Conservation (phyloP, 805 yeast genomes). For the Kodamaea restingae region DNA sequence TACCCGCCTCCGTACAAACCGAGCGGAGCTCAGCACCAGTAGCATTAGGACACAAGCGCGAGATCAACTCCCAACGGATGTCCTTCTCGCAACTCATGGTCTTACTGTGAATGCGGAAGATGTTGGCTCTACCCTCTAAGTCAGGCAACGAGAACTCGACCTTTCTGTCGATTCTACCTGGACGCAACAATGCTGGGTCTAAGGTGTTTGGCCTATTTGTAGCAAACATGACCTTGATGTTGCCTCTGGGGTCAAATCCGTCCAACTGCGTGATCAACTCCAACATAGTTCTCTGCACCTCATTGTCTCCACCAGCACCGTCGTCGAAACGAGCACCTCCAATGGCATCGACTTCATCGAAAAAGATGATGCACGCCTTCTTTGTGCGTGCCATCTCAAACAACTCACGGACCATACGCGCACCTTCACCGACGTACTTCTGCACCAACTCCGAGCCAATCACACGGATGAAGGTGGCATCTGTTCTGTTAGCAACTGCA, state of each 20-base stretch:
- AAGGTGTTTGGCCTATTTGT: conserved; percentile 97
- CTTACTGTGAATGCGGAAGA: conserved; percentile 94
- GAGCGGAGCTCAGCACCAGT: conserved; percentile 99
- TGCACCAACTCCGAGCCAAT: conserved; percentile 98
- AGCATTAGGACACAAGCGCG: conserved; percentile 95
- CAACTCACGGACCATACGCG: conserved; percentile 97
- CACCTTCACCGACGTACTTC: conserved; percentile 99
- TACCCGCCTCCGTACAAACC: conserved; percentile 98
- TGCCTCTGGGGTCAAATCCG: conserved; percentile 98
- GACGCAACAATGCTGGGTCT: conserved; percentile 96
- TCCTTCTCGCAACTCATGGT: conserved; percentile 97
- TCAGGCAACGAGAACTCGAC: conserved; percentile 97
- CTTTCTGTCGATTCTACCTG: conserved; percentile 98
- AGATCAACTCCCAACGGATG: conserved; percentile 97
- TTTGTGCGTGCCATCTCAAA: conserved; percentile 99
- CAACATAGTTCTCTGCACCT: conserved; percentile 98
- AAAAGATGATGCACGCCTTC: conserved; percentile 95
- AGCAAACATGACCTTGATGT: conserved; percentile 98
- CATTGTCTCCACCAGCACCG: conserved; percentile 99
- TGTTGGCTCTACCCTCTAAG: conserved; percentile 95
- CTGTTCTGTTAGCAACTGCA: conserved; percentile 98
- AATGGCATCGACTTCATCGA: conserved; percentile 97
- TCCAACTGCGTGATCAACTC: conserved; percentile 96
- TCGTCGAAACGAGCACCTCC: conserved; percentile 99
- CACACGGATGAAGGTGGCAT: conserved; percentile 96